Percentiles rank a stretch among this genome's conserved stretches.
These are phyloP conservation scores for Aspergillus campestris DNA, from an alignment of 495 filamentous ascomycete genomes.

Conservation along the genomic window DNA sequence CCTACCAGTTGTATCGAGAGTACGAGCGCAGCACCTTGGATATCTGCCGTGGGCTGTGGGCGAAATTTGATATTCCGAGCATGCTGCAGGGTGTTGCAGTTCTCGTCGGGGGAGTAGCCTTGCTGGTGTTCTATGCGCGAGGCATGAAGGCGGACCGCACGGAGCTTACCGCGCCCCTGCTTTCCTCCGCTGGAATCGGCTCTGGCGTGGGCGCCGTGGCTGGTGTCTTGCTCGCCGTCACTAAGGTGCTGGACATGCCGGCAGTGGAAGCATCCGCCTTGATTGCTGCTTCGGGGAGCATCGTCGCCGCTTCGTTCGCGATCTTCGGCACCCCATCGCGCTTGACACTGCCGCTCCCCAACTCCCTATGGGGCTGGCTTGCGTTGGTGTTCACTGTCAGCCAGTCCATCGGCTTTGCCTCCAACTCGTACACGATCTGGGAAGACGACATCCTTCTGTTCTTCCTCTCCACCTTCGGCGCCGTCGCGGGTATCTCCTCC, in stretches of 20 bases:
- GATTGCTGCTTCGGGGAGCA: slow-evolving; percentile 53
- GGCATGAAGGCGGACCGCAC: slow-evolving; percentile 43
- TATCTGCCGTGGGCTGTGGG: slow-evolving; percentile 82
- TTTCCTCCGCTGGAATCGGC: slow-evolving; percentile 35
- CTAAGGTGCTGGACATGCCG: slow-evolving; percentile 16
- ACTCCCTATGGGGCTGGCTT: slow-evolving; percentile 80
- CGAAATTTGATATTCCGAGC: slow-evolving; percentile 74
- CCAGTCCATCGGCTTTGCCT: slow-evolving; percentile 85
- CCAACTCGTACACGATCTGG: slow-evolving; percentile 98
- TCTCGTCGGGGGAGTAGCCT: slow-evolving; percentile 54
- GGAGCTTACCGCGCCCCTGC: slow-evolving; percentile 43
- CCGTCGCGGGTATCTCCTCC: slow-evolving; percentile 61
- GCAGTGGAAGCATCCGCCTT: slow-evolving; percentile 26
- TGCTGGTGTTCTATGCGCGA: slow-evolving; percentile 65
- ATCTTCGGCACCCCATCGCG: slow-evolving; percentile 42
- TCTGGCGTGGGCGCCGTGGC: slow-evolving; percentile 30
- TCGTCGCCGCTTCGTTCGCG: slow-evolving; percentile 49
- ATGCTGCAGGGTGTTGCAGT: slow-evolving; percentile 74
- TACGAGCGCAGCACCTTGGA: slow-evolving; percentile 74
- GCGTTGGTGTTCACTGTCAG: slow-evolving; percentile 69
- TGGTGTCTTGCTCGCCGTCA: slow-evolving; percentile 18
- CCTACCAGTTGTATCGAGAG: slow-evolving; percentile 53
- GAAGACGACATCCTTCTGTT: slow-evolving; percentile 93
- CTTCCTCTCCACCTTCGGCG: slow-evolving; percentile 82
- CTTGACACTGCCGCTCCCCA: slow-evolving; percentile 56